Evolutionary conservation across 2,329 filamentous ascomycete species (phyloP).

Genomic region (Beauveria caledonica): DNA sequence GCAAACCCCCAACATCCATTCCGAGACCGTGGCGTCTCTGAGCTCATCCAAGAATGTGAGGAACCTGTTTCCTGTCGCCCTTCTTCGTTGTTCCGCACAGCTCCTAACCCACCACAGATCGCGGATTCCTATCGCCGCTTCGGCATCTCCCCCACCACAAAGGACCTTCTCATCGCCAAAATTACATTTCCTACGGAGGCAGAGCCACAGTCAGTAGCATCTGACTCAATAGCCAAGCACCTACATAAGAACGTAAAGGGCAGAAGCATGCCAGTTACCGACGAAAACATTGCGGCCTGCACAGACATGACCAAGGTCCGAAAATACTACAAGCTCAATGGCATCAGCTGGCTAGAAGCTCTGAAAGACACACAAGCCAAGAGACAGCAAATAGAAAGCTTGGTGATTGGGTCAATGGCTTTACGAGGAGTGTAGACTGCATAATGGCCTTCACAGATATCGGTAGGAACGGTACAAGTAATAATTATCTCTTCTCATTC

Average conservation of each 20-base stretch:
- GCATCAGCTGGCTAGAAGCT: constrained; percentile 41
- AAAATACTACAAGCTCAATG: constrained; percentile 81
- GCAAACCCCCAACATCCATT: constrained; percentile 79
- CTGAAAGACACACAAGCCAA: constrained; percentile 30
- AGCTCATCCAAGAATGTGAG: constrained; percentile 74
- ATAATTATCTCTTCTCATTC: constrained; percentile 9
- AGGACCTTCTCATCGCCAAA: constrained; percentile 72
- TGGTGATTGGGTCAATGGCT: constrained; percentile 71
- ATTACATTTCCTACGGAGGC: constrained; percentile 46
- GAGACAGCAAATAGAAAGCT: constrained; percentile 53
- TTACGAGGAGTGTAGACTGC: constrained; percentile 28
- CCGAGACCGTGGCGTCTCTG: constrained; percentile 75
- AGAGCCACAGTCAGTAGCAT: constrained; percentile 32
- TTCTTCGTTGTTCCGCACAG: neutral
- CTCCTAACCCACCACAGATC: constrained; percentile 50
- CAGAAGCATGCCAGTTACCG: constrained; percentile 47
- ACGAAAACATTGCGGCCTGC: constrained; percentile 49
- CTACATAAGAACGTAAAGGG: constrained; percentile 56
- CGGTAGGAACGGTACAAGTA: neutral
- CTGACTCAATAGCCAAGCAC: constrained; percentile 48
- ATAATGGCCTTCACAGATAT: neutral
- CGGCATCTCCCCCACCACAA: constrained; percentile 66
- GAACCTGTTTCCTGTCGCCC: neutral
- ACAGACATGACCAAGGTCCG: constrained; percentile 62
- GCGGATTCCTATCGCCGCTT: constrained; percentile 85